Base-by-base conservation (phyloP, 2,329 filamentous ascomycete genomes). In the Trichothecium sympodiale region DNA sequence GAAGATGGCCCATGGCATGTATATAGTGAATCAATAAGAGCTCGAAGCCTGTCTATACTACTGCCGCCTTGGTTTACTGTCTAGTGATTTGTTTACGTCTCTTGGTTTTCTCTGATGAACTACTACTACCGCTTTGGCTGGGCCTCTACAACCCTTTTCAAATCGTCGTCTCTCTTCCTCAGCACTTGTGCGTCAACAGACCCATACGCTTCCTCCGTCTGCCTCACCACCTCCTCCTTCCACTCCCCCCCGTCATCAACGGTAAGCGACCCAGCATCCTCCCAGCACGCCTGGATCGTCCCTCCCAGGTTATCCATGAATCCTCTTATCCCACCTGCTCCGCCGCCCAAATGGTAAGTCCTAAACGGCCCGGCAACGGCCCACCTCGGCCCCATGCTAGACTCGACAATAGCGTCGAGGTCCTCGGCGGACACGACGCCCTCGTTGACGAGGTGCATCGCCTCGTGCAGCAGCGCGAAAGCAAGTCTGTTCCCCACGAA, bases 351-450 rank as follows among this genome's bases (percentile, higher is more conserved):
- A 17, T 49, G 41, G 10, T 49, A 49, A 7, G 44, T 41, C 16
- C 41, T 44, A 34, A 49, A 49, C 0, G 47, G 47, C 0, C 47
- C 47, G 0, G 39, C 40, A 14, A 46, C 45, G 1, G 47, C 45
- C 39, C 42, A 49, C 1, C 47, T 37, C 1, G 47, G 47, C 0
- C 44, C 47, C 13, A 49, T 39, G 6, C 47, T 48, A 0, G 38
- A 37, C 8, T 47, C 49, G 7, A 51, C 39, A 3, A 57, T 48
- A 2, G 47, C 43, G 3, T 45, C 46, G 0, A 65, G 27, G 3
- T 63, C 55, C 2, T 48, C 34, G 0, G 54, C 48, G 1, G 56
- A 46, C 2, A 45, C 37, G 1, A 50, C 44, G 2, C 46, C 44
- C 3, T 41, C 38, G 9, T 27, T 17, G 1, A 41, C 35, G 13